A percentile compares a stretch with the other conserved stretches of the same genome.
Evolutionary conservation across 73 alveolate genomes (phyloP).

Genomic region (Paramecium primaurelia): DNA sequence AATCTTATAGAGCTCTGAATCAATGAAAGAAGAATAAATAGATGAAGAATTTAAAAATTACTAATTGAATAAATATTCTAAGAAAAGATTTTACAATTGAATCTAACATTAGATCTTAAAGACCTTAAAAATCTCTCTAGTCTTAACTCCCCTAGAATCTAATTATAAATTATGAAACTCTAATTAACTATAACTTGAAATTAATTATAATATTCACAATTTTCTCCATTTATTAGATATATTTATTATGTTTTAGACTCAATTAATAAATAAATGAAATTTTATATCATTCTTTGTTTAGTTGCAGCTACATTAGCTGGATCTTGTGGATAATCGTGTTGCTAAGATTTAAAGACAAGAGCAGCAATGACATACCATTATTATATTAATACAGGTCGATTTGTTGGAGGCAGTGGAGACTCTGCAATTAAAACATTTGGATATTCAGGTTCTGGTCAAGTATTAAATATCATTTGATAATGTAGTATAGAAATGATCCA

Average conservation of each 20-base stretch:
- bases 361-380: slow-evolving; percentile 18
- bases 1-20: not conserved
- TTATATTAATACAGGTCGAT: slow-evolving; percentile 61
- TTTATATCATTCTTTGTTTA: not conserved
- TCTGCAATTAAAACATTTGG: slow-evolving; percentile 62
- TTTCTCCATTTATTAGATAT: not conserved
- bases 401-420: slow-evolving; percentile 65
- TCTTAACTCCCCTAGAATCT: not conserved
- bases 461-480: not conserved
- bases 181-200: not conserved
- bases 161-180: not conserved
- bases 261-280: not conserved
- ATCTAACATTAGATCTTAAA: not conserved
- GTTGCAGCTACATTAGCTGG: slow-evolving; percentile 4
- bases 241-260: not conserved
- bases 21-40: not conserved
- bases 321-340: slow-evolving; percentile 45
- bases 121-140: not conserved
- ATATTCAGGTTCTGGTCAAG: slow-evolving; percentile 53
- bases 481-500: slow-evolving; percentile 52
- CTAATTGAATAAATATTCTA: not conserved
- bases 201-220: not conserved
- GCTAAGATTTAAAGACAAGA: slow-evolving; percentile 28
- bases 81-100: not conserved
- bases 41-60: not conserved